Evolutionary conservation across 805 yeast genomes (phyloP), one percentile per base, ranked within the genome.

Genomic region (Barnettozyma botsteinii): DNA sequence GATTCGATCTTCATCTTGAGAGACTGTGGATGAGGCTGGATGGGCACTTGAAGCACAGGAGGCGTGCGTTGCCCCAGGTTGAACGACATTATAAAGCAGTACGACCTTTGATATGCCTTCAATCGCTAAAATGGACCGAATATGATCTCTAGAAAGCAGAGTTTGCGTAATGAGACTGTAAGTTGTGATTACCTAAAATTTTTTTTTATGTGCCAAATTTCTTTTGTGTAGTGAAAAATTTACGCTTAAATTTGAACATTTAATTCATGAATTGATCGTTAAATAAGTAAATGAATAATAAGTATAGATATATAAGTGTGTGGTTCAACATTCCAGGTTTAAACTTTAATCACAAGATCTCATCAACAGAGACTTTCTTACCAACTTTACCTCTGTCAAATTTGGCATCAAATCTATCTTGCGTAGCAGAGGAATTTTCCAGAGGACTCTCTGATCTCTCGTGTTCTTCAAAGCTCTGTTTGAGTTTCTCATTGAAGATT

Each of bases 341-440:
- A 8, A 15, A 14, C 4, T 6, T 2, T 13, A 13, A 12, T 35
- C 29, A 41, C 7, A 41, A 29, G 24, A 41, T 18, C 20, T 51
- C 57, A 27, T 49, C 52, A 8, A 50, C 48, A 22, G 45, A 41
- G 10, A 66, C 61, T 37, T 63, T 66, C 46, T 60, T 63, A 4
- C 70, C 70, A n/a, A 65, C 67, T 18, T 51, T 48, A 5, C 65
- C 62, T 42, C 70, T 62, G 38, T 65, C 70, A 39, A 65, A 66
- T 45, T 63, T 57, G 15, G 63, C 62, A 36, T 65, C 67, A 31
- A 64, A 65, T 23, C 52, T 55, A 4, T 58, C 54, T 32, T 52
- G 46, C 15, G 52, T 46, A 11, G 55, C 12, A 1, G 32, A 18
- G 2, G 42, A 40, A 19, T 38, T 33, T 2, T 21, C 12, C 5